phyloP scores from a whole-genome alignment of 75 land plant genomes.

The Adiantum capillusveneris region DNA sequence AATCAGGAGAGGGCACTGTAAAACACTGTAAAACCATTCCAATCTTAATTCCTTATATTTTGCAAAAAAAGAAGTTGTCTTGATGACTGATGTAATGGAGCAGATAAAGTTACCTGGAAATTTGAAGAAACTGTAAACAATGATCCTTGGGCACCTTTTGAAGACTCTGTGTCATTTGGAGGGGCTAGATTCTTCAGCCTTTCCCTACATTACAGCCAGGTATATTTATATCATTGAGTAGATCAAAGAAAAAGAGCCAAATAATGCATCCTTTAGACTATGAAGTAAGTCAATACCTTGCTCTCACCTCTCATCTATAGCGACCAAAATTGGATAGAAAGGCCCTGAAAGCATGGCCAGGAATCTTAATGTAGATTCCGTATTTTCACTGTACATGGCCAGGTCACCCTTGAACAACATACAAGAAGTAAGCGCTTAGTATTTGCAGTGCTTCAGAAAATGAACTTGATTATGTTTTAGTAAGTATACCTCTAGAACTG shows the following conservation, averaged over 20 bases:
- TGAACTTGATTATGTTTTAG: too few species aligned
- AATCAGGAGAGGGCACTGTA: too few species aligned
- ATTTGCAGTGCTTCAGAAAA: too few species aligned
- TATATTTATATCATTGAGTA: neutral
- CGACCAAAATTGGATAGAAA: conserved; percentile 71
- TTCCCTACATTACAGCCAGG: conserved; percentile 59
- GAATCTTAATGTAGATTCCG: conserved; percentile 57
- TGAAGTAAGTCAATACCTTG: neutral
- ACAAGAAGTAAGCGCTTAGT: too few species aligned
- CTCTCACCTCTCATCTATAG: conserved; percentile 52
- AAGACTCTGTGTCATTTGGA: conserved; percentile 42
- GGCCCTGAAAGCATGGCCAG: conserved; percentile 96
- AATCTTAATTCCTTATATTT: too few species aligned
- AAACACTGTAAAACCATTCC: too few species aligned
- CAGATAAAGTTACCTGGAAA: conserved; percentile 81
- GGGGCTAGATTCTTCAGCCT: conserved; percentile 25
- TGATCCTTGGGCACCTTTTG: conserved; percentile 41
- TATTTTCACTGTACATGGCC: conserved; percentile 40
- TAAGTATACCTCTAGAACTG: conserved; percentile 71
- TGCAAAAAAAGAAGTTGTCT: too few species aligned
- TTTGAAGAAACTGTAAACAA: conserved; percentile 82
- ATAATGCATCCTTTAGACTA: neutral
- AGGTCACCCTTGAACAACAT: conserved; percentile 55
- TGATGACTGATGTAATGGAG: too few species aligned
- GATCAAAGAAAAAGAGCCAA: neutral